Evolutionary conservation across 192 early-diverging fungal genomes (phyloP).

Genomic region (Linnemannia schmuckeri): DNA sequence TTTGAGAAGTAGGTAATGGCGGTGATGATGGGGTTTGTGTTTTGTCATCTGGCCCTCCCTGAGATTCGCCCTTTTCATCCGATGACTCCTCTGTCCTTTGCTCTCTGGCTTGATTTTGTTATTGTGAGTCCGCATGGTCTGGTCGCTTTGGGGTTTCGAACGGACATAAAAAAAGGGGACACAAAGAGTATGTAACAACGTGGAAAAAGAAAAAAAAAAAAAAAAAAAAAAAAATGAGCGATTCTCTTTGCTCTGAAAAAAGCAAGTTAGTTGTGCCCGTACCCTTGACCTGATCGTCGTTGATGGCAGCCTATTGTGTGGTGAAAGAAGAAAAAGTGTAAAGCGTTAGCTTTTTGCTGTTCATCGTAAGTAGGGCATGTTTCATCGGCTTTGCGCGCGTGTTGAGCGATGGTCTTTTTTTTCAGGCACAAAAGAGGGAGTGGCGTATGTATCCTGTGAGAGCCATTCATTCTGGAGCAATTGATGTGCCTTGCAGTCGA

Average conservation of each 20-base stretch:
- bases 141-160: not conserved
- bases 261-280: not conserved
- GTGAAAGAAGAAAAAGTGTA: not conserved
- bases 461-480: no score
- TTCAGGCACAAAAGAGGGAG: not conserved
- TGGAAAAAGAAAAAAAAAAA: not conserved
- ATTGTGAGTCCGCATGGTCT: not conserved
- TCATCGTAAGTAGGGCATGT: not conserved
- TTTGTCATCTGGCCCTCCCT: not conserved
- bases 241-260: not conserved
- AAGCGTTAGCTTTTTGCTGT: not conserved
- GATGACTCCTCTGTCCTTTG: not conserved
- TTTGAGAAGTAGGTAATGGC: no score
- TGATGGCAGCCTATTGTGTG: conserved; percentile 18
- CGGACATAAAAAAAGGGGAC: not conserved
- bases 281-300: conserved; percentile 33
- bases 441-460: no score
- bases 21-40: not conserved
- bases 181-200: not conserved
- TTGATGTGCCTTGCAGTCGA: no score
- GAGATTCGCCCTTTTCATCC: not conserved
- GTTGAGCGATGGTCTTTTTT: not conserved
- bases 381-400: not conserved
- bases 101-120: not conserved
- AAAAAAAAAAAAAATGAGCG: conserved; percentile 7